Conservation (phyloP, 176 grass and related monocot genomes). For the Metroxylon sagu region DNA sequence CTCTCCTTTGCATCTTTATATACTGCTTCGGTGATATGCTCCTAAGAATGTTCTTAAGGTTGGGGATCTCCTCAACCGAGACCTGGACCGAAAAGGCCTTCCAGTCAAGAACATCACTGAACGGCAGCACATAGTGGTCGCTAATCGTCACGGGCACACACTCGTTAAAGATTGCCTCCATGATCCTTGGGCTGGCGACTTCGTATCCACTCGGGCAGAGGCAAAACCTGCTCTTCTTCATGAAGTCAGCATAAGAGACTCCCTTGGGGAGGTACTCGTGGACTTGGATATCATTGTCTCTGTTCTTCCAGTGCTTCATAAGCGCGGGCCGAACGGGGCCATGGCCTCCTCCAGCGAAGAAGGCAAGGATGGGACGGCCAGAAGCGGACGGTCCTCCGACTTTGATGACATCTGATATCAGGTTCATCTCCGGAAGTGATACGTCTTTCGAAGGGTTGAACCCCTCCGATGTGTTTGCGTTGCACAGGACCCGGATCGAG, state of each 20-base stretch:
- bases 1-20: constrained; percentile 61
- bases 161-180: constrained; percentile 73
- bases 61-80: constrained; percentile 43
- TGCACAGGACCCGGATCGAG: constrained; percentile 81
- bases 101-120: constrained; percentile 82
- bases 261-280: constrained; percentile 59
- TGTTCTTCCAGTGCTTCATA: constrained; percentile 41
- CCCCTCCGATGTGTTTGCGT: constrained; percentile 85
- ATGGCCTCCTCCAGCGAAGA: constrained; percentile 77
- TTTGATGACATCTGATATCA: constrained; percentile 33
- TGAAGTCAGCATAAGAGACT: constrained; percentile 58
- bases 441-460: constrained; percentile 68
- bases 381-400: constrained; percentile 67
- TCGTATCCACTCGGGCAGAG: constrained; percentile 87
- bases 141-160: constrained; percentile 81
- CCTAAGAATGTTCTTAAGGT: constrained; percentile 43
- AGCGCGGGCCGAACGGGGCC: constrained; percentile 60
- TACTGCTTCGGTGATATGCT: constrained; percentile 59
- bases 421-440: constrained; percentile 66
- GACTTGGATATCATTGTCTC: constrained; percentile 42
- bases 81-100: constrained; percentile 59
- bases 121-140: constrained; percentile 61
- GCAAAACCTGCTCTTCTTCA: constrained; percentile 77
- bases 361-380: constrained; percentile 47
- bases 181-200: constrained; percentile 78